Evolutionary conservation across 345 rosid genomes (phyloP).

Genomic region (Moringa oleifera): DNA sequence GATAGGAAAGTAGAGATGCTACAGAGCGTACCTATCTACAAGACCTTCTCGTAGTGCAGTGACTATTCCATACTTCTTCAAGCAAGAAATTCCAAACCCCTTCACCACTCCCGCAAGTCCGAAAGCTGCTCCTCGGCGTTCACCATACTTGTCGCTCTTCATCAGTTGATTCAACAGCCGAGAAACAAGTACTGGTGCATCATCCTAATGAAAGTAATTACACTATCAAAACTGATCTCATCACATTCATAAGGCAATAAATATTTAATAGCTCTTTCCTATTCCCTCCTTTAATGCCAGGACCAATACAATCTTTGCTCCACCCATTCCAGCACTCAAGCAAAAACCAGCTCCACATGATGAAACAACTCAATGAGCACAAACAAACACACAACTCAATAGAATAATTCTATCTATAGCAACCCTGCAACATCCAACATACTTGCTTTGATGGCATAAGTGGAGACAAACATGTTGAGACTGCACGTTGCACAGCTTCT

Average conservation of each 20-base stretch:
- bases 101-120: slow-evolving; percentile 92
- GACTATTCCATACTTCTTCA: slow-evolving; percentile 73
- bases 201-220: slow-evolving; percentile 46
- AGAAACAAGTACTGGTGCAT: slow-evolving; percentile 64
- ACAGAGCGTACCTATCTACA: slow-evolving; percentile 58
- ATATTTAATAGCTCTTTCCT: background rate
- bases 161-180: slow-evolving; percentile 74
- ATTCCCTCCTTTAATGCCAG: background rate
- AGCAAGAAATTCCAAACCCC: slow-evolving; percentile 87
- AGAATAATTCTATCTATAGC: background rate
- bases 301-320: background rate
- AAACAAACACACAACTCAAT: background rate
- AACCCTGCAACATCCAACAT: slow-evolving; percentile 18
- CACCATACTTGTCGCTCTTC: slow-evolving; percentile 95
- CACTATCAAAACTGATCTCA: slow-evolving; percentile 1
- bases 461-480: slow-evolving; percentile 83
- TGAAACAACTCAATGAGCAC: background rate
- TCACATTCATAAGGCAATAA: background rate
- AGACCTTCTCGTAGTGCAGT: slow-evolving; percentile 61
- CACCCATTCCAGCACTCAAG: background rate
- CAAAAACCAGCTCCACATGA: background rate
- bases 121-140: slow-evolving; percentile 98
- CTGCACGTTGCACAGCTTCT: slow-evolving; percentile 99
- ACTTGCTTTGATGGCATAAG: slow-evolving; percentile 78
- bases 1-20: background rate